Evolutionary conservation across 1,139 yeast species (phyloP).

Genomic region (Lodderomyces orthopsilosis): DNA sequence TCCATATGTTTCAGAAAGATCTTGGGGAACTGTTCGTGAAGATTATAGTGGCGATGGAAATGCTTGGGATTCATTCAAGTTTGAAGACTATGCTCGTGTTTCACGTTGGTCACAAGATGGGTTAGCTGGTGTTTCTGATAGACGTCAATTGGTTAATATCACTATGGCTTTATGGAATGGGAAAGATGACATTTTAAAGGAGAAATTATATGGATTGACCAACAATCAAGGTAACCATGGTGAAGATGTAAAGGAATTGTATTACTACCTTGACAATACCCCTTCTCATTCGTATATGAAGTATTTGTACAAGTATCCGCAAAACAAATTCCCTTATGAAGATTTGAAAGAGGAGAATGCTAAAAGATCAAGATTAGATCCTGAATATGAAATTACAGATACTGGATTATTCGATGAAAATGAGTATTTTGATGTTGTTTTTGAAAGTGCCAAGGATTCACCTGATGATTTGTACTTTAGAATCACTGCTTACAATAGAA

Average conservation of each 20-base stretch:
- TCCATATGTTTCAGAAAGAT: constrained; percentile 85
- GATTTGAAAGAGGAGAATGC: constrained; percentile 70
- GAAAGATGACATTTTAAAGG: constrained; percentile 81
- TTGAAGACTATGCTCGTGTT: constrained; percentile 82
- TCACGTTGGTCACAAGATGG: constrained; percentile 99
- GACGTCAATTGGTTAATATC: constrained; percentile 74
- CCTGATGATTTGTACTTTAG: constrained; percentile 80
- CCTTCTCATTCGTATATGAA: constrained; percentile 95
- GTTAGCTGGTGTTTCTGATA: constrained; percentile 85
- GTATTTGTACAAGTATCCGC: constrained; percentile 90
- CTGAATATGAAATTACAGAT: constrained; percentile 72
- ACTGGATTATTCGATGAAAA: constrained; percentile 76
- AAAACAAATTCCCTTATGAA: constrained; percentile 77
- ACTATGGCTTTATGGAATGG: constrained; percentile 92
- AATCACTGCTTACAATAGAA: constrained; percentile 86
- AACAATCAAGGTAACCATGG: constrained; percentile 96
- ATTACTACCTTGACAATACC: constrained; percentile 85
- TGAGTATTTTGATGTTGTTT: constrained; percentile 84
- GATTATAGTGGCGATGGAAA: constrained; percentile 87
- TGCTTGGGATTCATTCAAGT: constrained; percentile 91
- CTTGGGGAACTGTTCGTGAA: constrained; percentile 94
- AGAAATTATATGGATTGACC: constrained; percentile 83
- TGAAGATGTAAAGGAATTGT: constrained; percentile 84
- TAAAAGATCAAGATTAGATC: constrained; percentile 59
- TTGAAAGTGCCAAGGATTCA: constrained; percentile 89